These are phyloP conservation scores for Umbilicus rupestris DNA, from an alignment of 164 flowering plant species.

Conservation along the genomic window DNA sequence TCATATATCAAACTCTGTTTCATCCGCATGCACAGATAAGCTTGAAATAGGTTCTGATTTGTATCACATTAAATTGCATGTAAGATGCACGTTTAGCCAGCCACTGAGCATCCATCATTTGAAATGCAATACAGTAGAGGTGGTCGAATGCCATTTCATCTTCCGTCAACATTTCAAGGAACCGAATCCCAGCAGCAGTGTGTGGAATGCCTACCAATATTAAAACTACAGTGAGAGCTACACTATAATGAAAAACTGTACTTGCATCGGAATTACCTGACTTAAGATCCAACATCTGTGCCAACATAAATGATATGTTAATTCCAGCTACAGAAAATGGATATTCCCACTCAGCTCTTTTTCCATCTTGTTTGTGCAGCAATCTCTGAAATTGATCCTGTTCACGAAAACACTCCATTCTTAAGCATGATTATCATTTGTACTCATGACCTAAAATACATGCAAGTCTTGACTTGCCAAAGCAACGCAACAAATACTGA, in stretches of 20 bases:
- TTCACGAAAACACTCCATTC: neutral
- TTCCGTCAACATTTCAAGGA: slow-evolving; percentile 46
- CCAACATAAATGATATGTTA: slow-evolving; percentile 72
- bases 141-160: slow-evolving; percentile 83
- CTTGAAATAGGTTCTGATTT: neutral
- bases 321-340: slow-evolving; percentile 96
- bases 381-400: slow-evolving; percentile 74
- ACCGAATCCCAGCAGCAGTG: slow-evolving; percentile 41
- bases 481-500: neutral
- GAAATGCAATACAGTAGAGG: slow-evolving; percentile 58
- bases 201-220: slow-evolving; percentile 42
- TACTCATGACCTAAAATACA: no score
- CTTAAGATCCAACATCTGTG: slow-evolving; percentile 75
- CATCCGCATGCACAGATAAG: neutral
- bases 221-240: slow-evolving; percentile 7
- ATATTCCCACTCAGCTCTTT: slow-evolving; percentile 89
- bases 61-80: slow-evolving; percentile 66
- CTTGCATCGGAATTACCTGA: slow-evolving; percentile 34
- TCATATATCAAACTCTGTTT: neutral
- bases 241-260: neutral
- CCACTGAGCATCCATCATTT: slow-evolving; percentile 83
- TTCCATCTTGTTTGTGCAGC: slow-evolving; percentile 70
- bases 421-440: neutral
- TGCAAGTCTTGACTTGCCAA: neutral
- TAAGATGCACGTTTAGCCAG: slow-evolving; percentile 79